A percentile compares a stretch with the other conserved stretches of the same genome.
Evolutionary conservation across 2,329 filamentous ascomycete genomes (phyloP).

Genomic region (Alternaria alternata): DNA sequence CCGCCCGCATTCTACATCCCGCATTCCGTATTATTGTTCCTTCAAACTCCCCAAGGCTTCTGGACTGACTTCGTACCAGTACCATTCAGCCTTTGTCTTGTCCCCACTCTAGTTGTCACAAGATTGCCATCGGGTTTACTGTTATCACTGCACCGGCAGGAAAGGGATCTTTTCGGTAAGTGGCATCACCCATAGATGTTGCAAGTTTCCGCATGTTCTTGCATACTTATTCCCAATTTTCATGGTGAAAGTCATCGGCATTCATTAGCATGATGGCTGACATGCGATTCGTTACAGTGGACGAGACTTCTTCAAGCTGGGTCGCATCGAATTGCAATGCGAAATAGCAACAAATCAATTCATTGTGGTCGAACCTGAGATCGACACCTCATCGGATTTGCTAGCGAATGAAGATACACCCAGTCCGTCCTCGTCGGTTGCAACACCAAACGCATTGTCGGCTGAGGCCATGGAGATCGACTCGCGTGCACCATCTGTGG

Average conservation of each 20-base stretch:
- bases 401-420: slow-evolving; percentile 28
- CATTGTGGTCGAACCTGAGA: slow-evolving; percentile 38
- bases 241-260: background rate
- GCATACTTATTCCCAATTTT: background rate
- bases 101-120: slow-evolving; percentile 31
- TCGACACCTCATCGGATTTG: slow-evolving; percentile 32
- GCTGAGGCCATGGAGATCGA: slow-evolving; percentile 43
- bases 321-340: slow-evolving; percentile 50
- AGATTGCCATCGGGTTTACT: slow-evolving; percentile 42
- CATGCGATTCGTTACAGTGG: slow-evolving; percentile 29
- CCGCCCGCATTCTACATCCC: slow-evolving; percentile 29
- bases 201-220: background rate
- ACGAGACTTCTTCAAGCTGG: slow-evolving; percentile 52
- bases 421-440: slow-evolving; percentile 24
- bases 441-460: slow-evolving; percentile 9
- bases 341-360: slow-evolving; percentile 32
- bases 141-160: slow-evolving; percentile 38
- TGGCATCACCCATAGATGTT: background rate
- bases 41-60: slow-evolving; percentile 15
- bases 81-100: slow-evolving; percentile 47
- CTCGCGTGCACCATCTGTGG: slow-evolving; percentile 29
- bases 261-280: slow-evolving; percentile 12
- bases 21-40: slow-evolving; percentile 1
- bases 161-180: slow-evolving; percentile 47
- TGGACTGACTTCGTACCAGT: slow-evolving; percentile 36